Percentiles rank a stretch among this genome's conserved stretches.
phyloP scores from a whole-genome alignment of 768 basidiomycete species.

The Auricularia auricula-judae region DNA sequence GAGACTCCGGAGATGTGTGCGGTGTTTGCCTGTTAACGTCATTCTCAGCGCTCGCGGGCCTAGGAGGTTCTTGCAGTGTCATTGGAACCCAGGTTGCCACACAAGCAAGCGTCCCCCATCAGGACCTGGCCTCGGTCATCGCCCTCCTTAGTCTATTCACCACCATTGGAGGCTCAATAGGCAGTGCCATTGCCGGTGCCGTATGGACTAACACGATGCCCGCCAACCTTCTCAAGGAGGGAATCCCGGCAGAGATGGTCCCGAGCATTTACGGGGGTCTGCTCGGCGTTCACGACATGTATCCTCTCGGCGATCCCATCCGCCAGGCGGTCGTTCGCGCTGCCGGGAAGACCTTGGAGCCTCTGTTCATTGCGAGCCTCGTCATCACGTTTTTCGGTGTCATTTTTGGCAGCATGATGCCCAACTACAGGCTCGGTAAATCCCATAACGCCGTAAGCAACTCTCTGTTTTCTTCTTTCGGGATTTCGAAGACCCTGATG shows the following conservation, averaged over 20 bases:
- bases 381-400: constrained; percentile 30
- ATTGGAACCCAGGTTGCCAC: constrained; percentile 32
- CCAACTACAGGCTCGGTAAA: constrained; percentile 28
- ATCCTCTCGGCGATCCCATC: constrained; percentile 8
- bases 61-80: constrained; percentile 41
- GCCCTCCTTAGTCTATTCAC: constrained; percentile 39
- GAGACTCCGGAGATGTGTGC: not conserved
- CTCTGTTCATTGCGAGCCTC: constrained; percentile 23
- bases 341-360: constrained; percentile 19
- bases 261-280: constrained; percentile 6
- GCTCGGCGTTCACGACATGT: constrained; percentile 12
- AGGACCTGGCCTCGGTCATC: constrained; percentile 37
- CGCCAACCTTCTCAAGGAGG: constrained; percentile 13
- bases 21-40: not conserved
- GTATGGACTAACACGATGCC: constrained; percentile 18
- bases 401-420: constrained; percentile 24
- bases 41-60: constrained; percentile 35
- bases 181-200: constrained; percentile 27
- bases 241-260: constrained; percentile 7
- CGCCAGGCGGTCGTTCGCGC: constrained; percentile 11
- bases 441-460: constrained; percentile 23
- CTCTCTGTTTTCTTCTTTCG: not conserved
- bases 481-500: too few species aligned
- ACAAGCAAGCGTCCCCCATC: constrained; percentile 40
- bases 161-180: constrained; percentile 34